phyloP scores from a whole-genome alignment of 306 rosid species.

The Citrullus amarus region DNA sequence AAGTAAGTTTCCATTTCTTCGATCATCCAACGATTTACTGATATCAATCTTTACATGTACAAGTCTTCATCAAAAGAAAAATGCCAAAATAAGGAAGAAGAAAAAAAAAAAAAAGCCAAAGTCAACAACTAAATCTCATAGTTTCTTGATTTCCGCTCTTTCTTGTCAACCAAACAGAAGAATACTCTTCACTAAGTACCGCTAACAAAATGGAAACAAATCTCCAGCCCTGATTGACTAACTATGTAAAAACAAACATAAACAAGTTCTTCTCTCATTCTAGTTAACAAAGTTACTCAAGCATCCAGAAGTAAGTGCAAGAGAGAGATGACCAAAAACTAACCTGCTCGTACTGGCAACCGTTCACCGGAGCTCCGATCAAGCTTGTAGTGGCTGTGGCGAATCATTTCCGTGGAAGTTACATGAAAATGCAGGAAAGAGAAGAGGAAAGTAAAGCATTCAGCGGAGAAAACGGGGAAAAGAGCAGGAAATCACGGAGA shows the following conservation, averaged over 20 bases:
- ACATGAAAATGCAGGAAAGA: conserved; percentile 26
- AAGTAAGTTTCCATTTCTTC: neutral
- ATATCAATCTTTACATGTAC: neutral
- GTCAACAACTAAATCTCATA: neutral
- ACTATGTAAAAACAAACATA: neutral
- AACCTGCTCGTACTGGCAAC: conserved; percentile 24
- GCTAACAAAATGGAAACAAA: neutral
- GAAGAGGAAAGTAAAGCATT: neutral
- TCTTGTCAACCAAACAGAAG: neutral
- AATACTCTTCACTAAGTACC: neutral
- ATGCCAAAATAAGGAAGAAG: neutral
- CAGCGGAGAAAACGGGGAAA: neutral
- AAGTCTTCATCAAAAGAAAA: neutral
- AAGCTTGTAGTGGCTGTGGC: conserved; percentile 28
- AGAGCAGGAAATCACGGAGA: neutral
- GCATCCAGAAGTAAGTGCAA: neutral
- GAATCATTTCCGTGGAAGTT: conserved; percentile 34
- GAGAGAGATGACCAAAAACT: neutral
- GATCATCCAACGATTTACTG: neutral
- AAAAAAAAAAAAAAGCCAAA: neutral
- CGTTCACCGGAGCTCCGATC: conserved; percentile 15
- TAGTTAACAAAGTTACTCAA: neutral
- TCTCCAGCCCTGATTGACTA: neutral
- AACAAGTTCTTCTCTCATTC: neutral
- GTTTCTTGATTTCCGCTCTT: neutral